Evolutionary conservation across 2,329 filamentous ascomycete genomes (phyloP), one percentile per base, ranked within the genome.

Genomic region (Pezicula radicicola): DNA sequence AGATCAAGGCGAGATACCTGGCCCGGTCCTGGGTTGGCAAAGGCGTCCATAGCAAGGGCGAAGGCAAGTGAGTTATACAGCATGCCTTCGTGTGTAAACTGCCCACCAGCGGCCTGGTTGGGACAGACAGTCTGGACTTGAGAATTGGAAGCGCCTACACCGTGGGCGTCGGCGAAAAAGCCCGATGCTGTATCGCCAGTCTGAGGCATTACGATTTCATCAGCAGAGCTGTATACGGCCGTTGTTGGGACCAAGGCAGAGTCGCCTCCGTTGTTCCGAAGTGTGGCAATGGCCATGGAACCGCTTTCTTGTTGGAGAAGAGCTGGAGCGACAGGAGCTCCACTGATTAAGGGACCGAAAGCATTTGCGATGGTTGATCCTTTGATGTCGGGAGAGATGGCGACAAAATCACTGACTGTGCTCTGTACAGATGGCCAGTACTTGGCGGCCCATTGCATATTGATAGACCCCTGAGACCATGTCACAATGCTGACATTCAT

Each of bases 241-340:
- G 79, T 81, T 0, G 77, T 81, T 0, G 77, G 77, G 0, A 82
- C 76, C 55, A 78, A 81, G 7, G 75, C 76, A 2, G 72, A 75
- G 50, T 75, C 74, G 0, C 78, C 78, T 25, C 69, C 73, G 39
- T 72, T 63, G 6, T 54, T 54, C 8, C 76, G 69, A 4, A 81
- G 60, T 0, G 68, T 68, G 6, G 52, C 56, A 51, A 80, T 67
- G 62, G 71, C 78, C 4, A 69, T 65, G 27, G 68, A 70, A 30
- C 69, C 69, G 53, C 72, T 72, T 49, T 72, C 58, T 57, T 80
- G 77, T 61, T 81, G 76, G 21, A 19, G 21, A 21, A 21, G 21
- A 21, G 21, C 21, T 21, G 21, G 21, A 21, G 21, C 21, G 3
- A 21, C 21, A 21, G 21, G 3, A 21, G 21, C 21, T 21, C 21